phyloP scores from a whole-genome alignment of 169 alveolate species.

The Plasmodium ovale region DNA sequence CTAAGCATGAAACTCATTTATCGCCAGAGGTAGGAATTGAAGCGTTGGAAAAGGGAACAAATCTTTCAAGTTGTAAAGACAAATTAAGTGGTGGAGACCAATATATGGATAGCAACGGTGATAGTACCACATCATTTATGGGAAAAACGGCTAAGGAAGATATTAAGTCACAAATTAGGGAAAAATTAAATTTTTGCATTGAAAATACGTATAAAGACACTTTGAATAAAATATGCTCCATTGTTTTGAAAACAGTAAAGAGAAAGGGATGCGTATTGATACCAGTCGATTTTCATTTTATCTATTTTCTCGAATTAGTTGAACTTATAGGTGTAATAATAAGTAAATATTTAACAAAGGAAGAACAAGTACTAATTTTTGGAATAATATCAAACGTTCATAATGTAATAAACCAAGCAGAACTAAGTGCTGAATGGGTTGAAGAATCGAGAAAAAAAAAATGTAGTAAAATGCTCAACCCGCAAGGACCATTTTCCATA shows the following conservation, averaged over 20 bases:
- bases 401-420: slow-evolving; percentile 61
- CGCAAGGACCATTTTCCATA: slow-evolving; percentile 70
- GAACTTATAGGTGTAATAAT: slow-evolving; percentile 67
- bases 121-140: not conserved
- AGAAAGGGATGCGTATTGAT: slow-evolving; percentile 68
- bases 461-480: slow-evolving; percentile 43
- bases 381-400: slow-evolving; percentile 23
- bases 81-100: no score
- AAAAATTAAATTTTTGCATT: slow-evolving; percentile 24
- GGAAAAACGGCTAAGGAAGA: not conserved
- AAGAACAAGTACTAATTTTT: slow-evolving; percentile 60
- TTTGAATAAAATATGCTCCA: slow-evolving; percentile 60
- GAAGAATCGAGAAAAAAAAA: slow-evolving; percentile 73
- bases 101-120: not conserved
- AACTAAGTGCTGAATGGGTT: slow-evolving; percentile 73
- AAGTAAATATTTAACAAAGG: slow-evolving; percentile 61
- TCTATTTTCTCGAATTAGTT: slow-evolving; percentile 55
- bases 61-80: not conserved
- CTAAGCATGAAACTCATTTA: not conserved
- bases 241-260: slow-evolving; percentile 51
- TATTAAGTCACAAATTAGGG: not conserved
- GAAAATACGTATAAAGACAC: slow-evolving; percentile 56
- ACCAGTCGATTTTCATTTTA: slow-evolving; percentile 49
- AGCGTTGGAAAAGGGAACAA: not conserved
- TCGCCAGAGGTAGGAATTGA: not conserved